Conservation (phyloP, 2,329 filamentous ascomycete genomes). For the Ophiocordyceps camponoti-leonardi region DNA sequence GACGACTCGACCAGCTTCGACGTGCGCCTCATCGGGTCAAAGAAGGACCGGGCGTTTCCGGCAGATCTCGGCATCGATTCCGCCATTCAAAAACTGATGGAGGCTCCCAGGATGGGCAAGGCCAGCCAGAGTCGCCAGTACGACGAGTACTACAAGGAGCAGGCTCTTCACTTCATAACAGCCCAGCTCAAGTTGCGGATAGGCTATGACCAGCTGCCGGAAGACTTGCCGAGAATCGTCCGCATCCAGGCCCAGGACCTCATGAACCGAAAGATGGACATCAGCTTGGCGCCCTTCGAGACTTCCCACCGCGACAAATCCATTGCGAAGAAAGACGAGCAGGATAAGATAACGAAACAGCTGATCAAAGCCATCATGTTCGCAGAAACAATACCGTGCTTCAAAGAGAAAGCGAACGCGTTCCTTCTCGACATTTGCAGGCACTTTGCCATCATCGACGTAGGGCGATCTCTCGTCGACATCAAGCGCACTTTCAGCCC, state of each 20-base stretch:
- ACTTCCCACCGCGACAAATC: conserved; percentile 66
- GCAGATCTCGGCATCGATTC: conserved; percentile 73
- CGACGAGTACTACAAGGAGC: conserved; percentile 81
- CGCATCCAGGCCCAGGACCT: conserved; percentile 83
- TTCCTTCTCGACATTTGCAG: conserved; percentile 70
- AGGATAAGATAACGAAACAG: conserved; percentile 70
- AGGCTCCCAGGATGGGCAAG: conserved; percentile 49
- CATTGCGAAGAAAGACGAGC: conserved; percentile 68
- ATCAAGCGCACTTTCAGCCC: conserved; percentile 58
- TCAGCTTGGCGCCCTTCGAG: conserved; percentile 53
- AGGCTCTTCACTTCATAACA: conserved; percentile 76
- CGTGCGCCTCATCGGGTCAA: conserved; percentile 74
- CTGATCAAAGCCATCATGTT: conserved; percentile 80
- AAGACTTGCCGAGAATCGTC: conserved; percentile 72
- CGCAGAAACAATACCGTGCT: conserved; percentile 64
- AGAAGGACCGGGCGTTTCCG: conserved; percentile 76
- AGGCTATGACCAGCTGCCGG: conserved; percentile 71
- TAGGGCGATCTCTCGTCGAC: conserved; percentile 70
- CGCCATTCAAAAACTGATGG: conserved; percentile 75
- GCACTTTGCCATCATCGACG: conserved; percentile 80
- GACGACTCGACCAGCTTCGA: conserved; percentile 84
- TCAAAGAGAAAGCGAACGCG: conserved; percentile 56
- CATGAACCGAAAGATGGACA: conserved; percentile 51
- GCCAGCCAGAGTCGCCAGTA: conserved; percentile 37
- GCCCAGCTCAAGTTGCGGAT: conserved; percentile 82